Conservation (phyloP, 805 yeast species). For the Clavispora fructus region DNA sequence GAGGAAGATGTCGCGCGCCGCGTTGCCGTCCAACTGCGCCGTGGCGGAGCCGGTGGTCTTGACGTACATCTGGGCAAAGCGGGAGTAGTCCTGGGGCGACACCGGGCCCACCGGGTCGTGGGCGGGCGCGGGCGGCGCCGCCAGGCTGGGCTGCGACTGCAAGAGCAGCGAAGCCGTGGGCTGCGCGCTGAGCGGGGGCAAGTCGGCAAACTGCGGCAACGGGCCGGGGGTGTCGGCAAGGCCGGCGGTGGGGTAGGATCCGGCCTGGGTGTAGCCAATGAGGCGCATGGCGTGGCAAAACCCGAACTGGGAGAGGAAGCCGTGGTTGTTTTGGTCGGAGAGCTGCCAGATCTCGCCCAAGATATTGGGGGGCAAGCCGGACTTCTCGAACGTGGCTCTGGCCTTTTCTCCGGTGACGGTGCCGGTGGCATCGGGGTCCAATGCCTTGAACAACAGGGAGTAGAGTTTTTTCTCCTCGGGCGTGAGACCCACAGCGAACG, state of each 20-base stretch:
- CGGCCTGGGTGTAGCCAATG: constrained; percentile 81
- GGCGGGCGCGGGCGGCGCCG: constrained; percentile 28
- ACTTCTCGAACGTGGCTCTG: constrained; percentile 74
- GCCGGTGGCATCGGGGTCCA: constrained; percentile 77
- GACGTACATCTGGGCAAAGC: constrained; percentile 67
- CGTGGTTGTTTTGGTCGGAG: constrained; percentile 86
- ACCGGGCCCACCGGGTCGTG: constrained; percentile 31
- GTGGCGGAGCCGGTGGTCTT: constrained; percentile 53
- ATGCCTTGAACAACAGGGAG: constrained; percentile 68
- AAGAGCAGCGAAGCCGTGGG: constrained; percentile 35
- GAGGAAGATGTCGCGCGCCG: constrained; percentile 79
- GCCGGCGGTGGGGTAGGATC: constrained; percentile 47
- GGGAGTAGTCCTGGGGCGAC: constrained; percentile 52
- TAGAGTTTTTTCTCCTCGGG: constrained; percentile 73
- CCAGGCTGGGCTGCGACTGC: constrained; percentile 37
- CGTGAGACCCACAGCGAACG: constrained; percentile 47
- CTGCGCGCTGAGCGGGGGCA: constrained; percentile 27
- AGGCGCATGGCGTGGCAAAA: constrained; percentile 84
- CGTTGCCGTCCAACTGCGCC: constrained; percentile 64
- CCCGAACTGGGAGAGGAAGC: constrained; percentile 74
- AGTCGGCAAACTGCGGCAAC: constrained; percentile 51
- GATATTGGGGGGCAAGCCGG: constrained; percentile 71
- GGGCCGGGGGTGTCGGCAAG: constrained; percentile 59
- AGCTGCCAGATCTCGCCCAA: constrained; percentile 92
- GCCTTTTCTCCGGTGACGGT: constrained; percentile 85